Evolutionary conservation across 2,329 filamentous ascomycete species (phyloP).

Genomic region (Pezicula rhizophila): DNA sequence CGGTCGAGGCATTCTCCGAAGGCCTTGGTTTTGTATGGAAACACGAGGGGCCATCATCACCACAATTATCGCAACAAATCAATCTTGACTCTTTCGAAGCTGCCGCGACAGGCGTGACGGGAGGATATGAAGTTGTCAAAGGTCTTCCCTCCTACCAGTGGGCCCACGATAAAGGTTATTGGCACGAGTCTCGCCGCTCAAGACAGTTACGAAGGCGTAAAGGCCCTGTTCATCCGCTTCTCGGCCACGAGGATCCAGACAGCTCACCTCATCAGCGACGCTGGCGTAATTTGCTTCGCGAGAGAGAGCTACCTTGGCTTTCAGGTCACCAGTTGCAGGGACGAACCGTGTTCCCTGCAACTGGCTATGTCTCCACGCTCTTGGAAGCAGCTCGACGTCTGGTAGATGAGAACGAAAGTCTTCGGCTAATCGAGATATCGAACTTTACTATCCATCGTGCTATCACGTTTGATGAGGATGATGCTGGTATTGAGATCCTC

Average conservation of each 20-base stretch:
- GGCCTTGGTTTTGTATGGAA: not conserved
- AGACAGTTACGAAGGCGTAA: not conserved
- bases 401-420: not conserved
- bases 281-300: slow-evolving; percentile 10
- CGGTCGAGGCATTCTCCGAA: not conserved
- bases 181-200: no score
- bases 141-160: no score
- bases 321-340: slow-evolving; percentile 35
- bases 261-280: slow-evolving; percentile 3
- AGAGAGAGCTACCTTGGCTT: slow-evolving; percentile 30
- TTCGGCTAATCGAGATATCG: not conserved
- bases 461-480: not conserved
- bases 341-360: slow-evolving; percentile 35
- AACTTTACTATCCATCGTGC: not conserved
- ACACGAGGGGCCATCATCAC: not conserved
- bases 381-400: slow-evolving; percentile 32
- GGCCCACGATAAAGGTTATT: no score
- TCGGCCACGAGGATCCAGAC: slow-evolving; percentile 6
- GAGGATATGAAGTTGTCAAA: no score
- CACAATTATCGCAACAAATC: not conserved
- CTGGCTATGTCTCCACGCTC: slow-evolving; percentile 41
- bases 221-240: slow-evolving; percentile 5
- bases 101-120: no score
- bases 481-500: no score
- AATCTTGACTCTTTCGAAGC: not conserved